Evolutionary conservation across 257 asterid genomes (phyloP), one percentile per base, ranked within the genome.

Genomic region (Solanum microdontum): DNA sequence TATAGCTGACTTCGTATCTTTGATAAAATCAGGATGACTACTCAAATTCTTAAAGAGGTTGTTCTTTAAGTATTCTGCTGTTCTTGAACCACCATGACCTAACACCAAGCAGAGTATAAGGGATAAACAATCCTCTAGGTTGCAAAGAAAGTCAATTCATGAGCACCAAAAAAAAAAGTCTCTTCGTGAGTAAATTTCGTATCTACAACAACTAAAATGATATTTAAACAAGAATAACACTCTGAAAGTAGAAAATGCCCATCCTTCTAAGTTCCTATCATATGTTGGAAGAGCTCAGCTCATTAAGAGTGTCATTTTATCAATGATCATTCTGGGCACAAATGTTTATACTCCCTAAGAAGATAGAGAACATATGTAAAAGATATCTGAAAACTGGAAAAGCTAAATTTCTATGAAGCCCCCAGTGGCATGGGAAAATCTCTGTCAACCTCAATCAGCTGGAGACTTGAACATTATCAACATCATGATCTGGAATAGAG

Each of bases 21-120:
- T 92, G 88, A 93, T 89, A 86, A 95, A 92, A 87, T 93, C 87
- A 3, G 98, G 98, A 87, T 95, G 98, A 91, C 94, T 88, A 72
- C 90, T 91, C 79, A 95, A 90, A 91, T 93, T 94, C 85, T 91
- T 90, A 88, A 95, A 95, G 87, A 95, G 98, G 87, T 95, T 92
- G 80, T 92, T 92, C 94, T 94, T 94, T 34, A 95, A 94, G 91
- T 95, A 95, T 79, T 93, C 95, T 30, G 98, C 97, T 70, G 98
- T 93, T 91, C 94, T 91, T 39, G 92, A 91, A 55, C 98, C 98
- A 86, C 98, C 98, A 87, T 94, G 98, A 66, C 98, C 98, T 95
- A 87, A 85, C 79, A 85, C 60, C 83, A 70, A 88, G 83, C 68
- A 60, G 8, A 79, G 39, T 64, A 80, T 58, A 87, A 73, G 51